Conservation (phyloP, 140 eudicot genomes). For the Senecio squalidus region DNA sequence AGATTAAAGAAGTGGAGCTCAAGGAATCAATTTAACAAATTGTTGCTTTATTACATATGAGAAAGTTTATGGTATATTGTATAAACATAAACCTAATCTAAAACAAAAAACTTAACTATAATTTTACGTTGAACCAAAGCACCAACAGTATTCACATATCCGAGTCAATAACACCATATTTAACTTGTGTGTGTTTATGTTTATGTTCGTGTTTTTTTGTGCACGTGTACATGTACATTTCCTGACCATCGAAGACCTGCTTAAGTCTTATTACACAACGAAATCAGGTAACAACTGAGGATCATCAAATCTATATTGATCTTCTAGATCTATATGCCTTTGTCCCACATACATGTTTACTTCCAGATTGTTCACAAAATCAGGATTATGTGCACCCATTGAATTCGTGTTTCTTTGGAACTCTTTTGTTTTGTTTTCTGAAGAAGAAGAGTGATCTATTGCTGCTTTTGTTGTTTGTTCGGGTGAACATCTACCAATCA, state of each 20-base stretch:
- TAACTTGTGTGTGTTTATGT: not conserved
- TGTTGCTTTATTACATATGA: slow-evolving; percentile 22
- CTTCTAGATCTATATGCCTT: slow-evolving; percentile 38
- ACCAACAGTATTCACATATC: slow-evolving; percentile 20
- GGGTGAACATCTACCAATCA: slow-evolving; percentile 36
- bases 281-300: slow-evolving; percentile 54
- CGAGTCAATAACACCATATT: slow-evolving; percentile 1
- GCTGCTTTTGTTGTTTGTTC: slow-evolving; percentile 27
- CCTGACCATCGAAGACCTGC: not conserved
- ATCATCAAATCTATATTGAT: slow-evolving; percentile 51
- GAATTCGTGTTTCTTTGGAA: slow-evolving; percentile 25
- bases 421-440: slow-evolving; percentile 40
- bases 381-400: slow-evolving; percentile 3
- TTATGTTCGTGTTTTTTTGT: slow-evolving; percentile 6
- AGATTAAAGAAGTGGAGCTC: no score
- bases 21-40: no score
- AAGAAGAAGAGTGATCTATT: slow-evolving; percentile 31
- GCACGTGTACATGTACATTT: slow-evolving; percentile 10
- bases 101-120: not conserved
- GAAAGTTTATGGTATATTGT: slow-evolving; percentile 14
- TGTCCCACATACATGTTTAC: slow-evolving; percentile 19
- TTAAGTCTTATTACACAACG: slow-evolving; percentile 34
- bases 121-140: slow-evolving; percentile 3
- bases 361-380: slow-evolving; percentile 17
- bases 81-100: slow-evolving; percentile 30